These are phyloP conservation scores for Botrytis elliptica DNA, from an alignment of 2,329 filamentous ascomycete species.

Conservation along the genomic window DNA sequence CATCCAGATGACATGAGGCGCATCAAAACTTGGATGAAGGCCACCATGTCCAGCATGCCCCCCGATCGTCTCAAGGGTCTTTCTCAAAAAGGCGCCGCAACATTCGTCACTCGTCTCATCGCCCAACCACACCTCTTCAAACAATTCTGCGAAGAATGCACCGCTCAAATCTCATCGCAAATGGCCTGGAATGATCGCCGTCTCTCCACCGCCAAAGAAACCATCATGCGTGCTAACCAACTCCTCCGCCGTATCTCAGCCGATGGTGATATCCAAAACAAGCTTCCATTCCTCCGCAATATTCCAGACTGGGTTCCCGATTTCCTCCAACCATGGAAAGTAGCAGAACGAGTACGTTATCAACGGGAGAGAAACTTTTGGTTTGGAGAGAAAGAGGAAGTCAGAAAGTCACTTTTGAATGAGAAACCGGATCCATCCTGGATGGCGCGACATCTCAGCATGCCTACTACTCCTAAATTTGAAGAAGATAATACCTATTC, in stretches of 20 bases:
- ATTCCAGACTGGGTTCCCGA: constrained; percentile 24
- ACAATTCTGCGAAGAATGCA: constrained; percentile 24
- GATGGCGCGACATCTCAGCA: constrained; percentile 3
- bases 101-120: constrained; percentile 18
- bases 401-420: constrained; percentile 4
- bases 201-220: constrained; percentile 22
- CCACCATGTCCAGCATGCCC: constrained; percentile 25
- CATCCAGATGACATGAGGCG: constrained; percentile 22
- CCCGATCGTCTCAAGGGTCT: constrained; percentile 31
- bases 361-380: constrained; percentile 23
- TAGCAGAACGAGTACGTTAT: constrained; percentile 19
- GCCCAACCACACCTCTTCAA: constrained; percentile 24
- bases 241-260: constrained; percentile 21
- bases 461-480: neutral
- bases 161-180: constrained; percentile 12
- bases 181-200: constrained; percentile 24
- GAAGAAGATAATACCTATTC: constrained; percentile 19
- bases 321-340: constrained; percentile 24
- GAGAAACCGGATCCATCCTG: constrained; percentile 9
- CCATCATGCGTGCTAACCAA: constrained; percentile 20
- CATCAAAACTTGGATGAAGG: constrained; percentile 24
- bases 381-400: constrained; percentile 23
- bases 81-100: constrained; percentile 19
- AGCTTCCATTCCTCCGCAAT: constrained; percentile 22
- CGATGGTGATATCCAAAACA: constrained; percentile 25